phyloP scores from a whole-genome alignment of 331 rosid species.

The Malus hybrid region DNA sequence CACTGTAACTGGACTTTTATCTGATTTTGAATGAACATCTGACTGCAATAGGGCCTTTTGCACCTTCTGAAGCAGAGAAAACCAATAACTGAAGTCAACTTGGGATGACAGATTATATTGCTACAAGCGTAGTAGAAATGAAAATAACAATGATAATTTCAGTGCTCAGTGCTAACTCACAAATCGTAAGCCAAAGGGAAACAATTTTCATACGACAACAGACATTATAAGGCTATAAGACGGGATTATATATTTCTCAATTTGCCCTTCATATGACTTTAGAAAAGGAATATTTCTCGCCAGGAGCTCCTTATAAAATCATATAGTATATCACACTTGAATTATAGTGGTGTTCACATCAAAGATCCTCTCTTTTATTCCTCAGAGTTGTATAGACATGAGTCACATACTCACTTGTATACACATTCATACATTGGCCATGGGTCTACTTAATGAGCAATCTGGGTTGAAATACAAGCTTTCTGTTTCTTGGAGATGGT shows the following conservation, averaged over 20 bases:
- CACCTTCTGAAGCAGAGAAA: conserved; percentile 54
- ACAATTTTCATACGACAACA: neutral
- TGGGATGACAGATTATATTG: neutral
- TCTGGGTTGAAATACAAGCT: neutral
- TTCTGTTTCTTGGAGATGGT: neutral
- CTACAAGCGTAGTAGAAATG: neutral
- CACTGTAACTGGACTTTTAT: conserved; percentile 89
- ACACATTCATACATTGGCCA: neutral
- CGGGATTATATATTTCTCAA: neutral
- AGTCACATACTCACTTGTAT: too few relatives aligned
- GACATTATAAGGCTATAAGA: neutral
- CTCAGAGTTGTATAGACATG: neutral
- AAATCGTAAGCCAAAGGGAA: neutral
- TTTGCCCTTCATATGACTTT: neutral
- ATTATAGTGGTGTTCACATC: neutral
- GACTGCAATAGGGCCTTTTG: conserved; percentile 78
- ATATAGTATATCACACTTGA: neutral
- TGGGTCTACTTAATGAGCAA: neutral
- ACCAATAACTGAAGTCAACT: conserved; percentile 6
- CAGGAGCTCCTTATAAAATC: neutral
- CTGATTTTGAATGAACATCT: conserved; percentile 85
- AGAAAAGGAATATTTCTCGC: neutral
- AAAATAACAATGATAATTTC: neutral
- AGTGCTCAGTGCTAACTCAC: neutral
- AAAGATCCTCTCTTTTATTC: neutral